Conservation (phyloP, 106 monocot genomes). For the Allium cepa region DNA sequence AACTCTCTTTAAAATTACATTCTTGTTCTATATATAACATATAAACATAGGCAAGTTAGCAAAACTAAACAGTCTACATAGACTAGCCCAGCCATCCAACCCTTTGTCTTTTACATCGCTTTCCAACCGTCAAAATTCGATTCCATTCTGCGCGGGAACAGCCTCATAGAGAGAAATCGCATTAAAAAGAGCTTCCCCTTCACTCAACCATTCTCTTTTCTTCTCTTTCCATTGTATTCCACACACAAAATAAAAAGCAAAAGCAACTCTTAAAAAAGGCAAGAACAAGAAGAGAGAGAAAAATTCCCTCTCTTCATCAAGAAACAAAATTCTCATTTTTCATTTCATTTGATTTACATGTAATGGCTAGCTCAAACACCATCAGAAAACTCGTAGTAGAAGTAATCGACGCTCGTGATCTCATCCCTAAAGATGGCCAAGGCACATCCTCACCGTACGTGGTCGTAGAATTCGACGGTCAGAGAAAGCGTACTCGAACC, state of each 20-base stretch:
- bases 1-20: too few relatives aligned
- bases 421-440: slow-evolving; percentile 88
- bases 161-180: neutral
- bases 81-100: neutral
- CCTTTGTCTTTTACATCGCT: neutral
- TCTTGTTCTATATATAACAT: too few relatives aligned
- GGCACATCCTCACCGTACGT: slow-evolving; percentile 84
- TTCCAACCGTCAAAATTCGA: slow-evolving; percentile 4
- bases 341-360: neutral
- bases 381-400: slow-evolving; percentile 70
- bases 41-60: neutral
- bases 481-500: slow-evolving; percentile 83
- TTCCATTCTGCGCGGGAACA: slow-evolving; percentile 6
- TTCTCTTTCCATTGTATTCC: neutral
- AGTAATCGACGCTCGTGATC: slow-evolving; percentile 81
- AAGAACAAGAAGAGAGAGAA: slow-evolving; percentile 1
- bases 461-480: slow-evolving; percentile 79
- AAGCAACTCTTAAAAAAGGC: slow-evolving; percentile 1
- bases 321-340: neutral
- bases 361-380: slow-evolving; percentile 17
- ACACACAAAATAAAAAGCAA: neutral
- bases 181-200: slow-evolving; percentile 2
- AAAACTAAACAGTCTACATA: neutral
- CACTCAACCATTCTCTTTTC: neutral
- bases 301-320: neutral